A percentile compares a stretch with the other conserved stretches of the same genome.
Conservation (phyloP, 441 rosid genomes). For the Theobroma grandiflorum region DNA sequence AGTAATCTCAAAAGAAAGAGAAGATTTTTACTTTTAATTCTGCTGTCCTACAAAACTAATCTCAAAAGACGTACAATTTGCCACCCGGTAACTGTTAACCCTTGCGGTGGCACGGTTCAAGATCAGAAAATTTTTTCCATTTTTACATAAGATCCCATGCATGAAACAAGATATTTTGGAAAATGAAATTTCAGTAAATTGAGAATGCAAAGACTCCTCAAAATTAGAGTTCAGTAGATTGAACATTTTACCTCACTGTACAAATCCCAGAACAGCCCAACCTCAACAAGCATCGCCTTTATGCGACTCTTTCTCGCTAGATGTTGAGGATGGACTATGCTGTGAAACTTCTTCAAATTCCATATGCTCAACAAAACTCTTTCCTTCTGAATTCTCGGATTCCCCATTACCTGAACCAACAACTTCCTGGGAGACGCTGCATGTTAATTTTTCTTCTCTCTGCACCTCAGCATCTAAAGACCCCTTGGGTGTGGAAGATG, state of each 20-base stretch:
- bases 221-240: constrained; percentile 39
- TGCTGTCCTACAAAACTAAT: constrained; percentile 29
- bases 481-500: constrained; percentile 38
- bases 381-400: constrained; percentile 48
- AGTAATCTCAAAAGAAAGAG: constrained; percentile 29
- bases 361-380: constrained; percentile 21
- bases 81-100: constrained; percentile 41
- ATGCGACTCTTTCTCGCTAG: constrained; percentile 42
- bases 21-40: constrained; percentile 18
- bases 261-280: constrained; percentile 45
- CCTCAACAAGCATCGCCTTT: constrained; percentile 40
- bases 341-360: constrained; percentile 39
- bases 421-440: constrained; percentile 45
- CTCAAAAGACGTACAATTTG: constrained; percentile 36
- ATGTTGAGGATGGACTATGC: constrained; percentile 30
- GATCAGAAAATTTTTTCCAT: constrained; percentile 35
- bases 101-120: constrained; percentile 35
- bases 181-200: constrained; percentile 40
- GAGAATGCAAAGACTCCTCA: constrained; percentile 27
- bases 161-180: constrained; percentile 29
- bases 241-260: constrained; percentile 69
- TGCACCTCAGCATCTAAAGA: constrained; percentile 37
- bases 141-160: constrained; percentile 44
- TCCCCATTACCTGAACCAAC: constrained; percentile 47
- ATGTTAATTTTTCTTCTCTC: constrained; percentile 37